A percentile compares a stretch with the other conserved stretches of the same genome.
Evolutionary conservation across 495 filamentous ascomycete species (phyloP).

Genomic region (Margaritispora aquatica): DNA sequence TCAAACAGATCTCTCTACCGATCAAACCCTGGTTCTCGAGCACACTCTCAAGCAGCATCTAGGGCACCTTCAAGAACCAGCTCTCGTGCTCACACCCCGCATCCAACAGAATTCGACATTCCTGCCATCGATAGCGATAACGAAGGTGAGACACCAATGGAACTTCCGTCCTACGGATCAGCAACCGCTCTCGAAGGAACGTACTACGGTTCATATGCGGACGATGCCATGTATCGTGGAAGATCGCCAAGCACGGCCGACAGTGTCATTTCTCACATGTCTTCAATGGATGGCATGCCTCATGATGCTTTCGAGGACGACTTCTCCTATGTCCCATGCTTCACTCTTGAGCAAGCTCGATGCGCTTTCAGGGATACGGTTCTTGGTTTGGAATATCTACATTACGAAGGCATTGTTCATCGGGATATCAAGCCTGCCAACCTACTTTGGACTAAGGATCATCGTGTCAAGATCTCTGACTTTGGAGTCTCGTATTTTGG

Average conservation of each 20-base stretch:
- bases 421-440: conserved; percentile 99
- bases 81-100: conserved; percentile 24
- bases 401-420: conserved; percentile 95
- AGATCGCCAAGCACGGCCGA: conserved; percentile 55
- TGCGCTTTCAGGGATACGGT: conserved; percentile 89
- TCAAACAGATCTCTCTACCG: conserved; percentile 16
- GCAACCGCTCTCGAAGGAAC: conserved; percentile 61
- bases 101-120: conserved; percentile 34
- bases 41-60: conserved; percentile 38
- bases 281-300: conserved; percentile 41
- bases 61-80: conserved; percentile 33
- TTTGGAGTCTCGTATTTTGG: conserved; percentile 98
- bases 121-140: conserved; percentile 33
- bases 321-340: conserved; percentile 81
- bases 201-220: conserved; percentile 65
- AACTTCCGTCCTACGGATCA: conserved; percentile 28
- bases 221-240: conserved; percentile 45
- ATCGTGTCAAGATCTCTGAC: conserved; percentile 96
- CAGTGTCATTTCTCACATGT: conserved; percentile 56
- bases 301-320: conserved; percentile 69
- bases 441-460: conserved; percentile 76
- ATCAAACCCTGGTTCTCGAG: conserved; percentile 37
- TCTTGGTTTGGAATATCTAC: conserved; percentile 88
- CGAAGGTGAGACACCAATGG: conserved; percentile 39
- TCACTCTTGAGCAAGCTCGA: conserved; percentile 80